Conservation (phyloP, 1,284 basidiomycete genomes). For the Ustilago cynodontis region DNA sequence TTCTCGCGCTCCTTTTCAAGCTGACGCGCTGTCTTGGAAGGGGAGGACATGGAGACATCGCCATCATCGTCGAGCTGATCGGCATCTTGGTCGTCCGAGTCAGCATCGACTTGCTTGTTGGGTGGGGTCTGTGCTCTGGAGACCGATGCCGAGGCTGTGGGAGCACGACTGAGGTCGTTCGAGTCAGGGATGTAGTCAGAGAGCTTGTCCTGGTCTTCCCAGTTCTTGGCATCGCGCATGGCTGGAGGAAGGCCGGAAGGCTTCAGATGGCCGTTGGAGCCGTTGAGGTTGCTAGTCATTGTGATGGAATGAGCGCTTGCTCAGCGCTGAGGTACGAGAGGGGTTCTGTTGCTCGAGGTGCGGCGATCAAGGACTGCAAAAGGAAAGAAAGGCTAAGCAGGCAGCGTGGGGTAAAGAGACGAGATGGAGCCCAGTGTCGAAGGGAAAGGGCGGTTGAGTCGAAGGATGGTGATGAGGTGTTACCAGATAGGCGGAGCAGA, state of each 20-base stretch:
- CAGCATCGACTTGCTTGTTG: slow-evolving; percentile 26
- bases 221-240: slow-evolving; percentile 46
- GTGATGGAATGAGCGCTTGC: neutral
- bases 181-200: slow-evolving; percentile 60
- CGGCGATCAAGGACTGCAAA: neutral
- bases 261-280: slow-evolving; percentile 43
- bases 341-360: neutral
- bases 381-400: neutral
- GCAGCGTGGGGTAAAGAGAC: neutral
- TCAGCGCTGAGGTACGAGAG: neutral
- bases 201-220: slow-evolving; percentile 64
- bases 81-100: slow-evolving; percentile 34
- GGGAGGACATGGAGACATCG: slow-evolving; percentile 39
- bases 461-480: neutral
- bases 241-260: slow-evolving; percentile 38
- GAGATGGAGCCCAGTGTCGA: neutral
- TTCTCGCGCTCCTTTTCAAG: slow-evolving; percentile 61
- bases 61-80: slow-evolving; percentile 45
- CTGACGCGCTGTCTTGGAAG: slow-evolving; percentile 59
- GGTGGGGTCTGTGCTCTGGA: slow-evolving; percentile 46
- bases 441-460: neutral
- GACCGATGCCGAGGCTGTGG: slow-evolving; percentile 51
- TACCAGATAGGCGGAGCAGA: neutral
- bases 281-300: slow-evolving; percentile 38
- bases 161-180: slow-evolving; percentile 55